Evolutionary conservation across 2,329 filamentous ascomycete genomes (phyloP).

Genomic region (Didymellaceae sp.): DNA sequence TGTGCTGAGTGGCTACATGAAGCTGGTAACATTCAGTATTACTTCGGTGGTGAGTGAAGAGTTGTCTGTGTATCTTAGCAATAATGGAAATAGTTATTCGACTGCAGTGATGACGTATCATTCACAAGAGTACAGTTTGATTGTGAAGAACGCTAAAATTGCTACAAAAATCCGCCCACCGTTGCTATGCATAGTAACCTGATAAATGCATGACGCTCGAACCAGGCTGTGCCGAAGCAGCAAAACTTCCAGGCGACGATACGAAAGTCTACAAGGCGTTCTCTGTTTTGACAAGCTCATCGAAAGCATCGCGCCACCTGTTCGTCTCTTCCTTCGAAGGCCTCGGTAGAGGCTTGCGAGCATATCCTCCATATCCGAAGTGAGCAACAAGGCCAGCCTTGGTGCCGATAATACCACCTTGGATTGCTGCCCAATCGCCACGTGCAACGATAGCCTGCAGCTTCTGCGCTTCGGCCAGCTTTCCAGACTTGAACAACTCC

Average conservation of each 20-base stretch:
- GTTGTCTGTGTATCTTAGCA: too few relatives aligned
- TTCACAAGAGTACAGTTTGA: too few relatives aligned
- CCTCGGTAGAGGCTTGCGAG: constrained; percentile 63
- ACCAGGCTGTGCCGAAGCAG: constrained; percentile 2
- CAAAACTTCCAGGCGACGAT: neutral
- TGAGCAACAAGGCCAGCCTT: constrained; percentile 69
- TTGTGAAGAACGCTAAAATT: constrained; percentile 7
- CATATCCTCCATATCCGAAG: constrained; percentile 69
- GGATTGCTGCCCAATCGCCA: constrained; percentile 73
- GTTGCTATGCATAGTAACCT: constrained; percentile 14
- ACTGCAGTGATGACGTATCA: too few relatives aligned
- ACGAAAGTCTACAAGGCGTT: constrained; percentile 37
- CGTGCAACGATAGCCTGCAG: constrained; percentile 70
- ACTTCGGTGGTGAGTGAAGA: too few relatives aligned
- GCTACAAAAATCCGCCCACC: constrained; percentile 17
- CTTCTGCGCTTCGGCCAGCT: constrained; percentile 65
- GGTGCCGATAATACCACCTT: constrained; percentile 72
- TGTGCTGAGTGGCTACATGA: too few relatives aligned
- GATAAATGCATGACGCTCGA: constrained; percentile 14
- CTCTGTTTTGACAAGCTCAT: constrained; percentile 54
- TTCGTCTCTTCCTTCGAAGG: constrained; percentile 53
- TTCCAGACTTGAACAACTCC: constrained; percentile 66
- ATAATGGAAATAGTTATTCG: too few relatives aligned
- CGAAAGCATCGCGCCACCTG: constrained; percentile 53
- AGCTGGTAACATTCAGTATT: too few relatives aligned